Evolutionary conservation across 2,329 filamentous ascomycete genomes (phyloP).

Genomic region (Exophiala xenobiotica): DNA sequence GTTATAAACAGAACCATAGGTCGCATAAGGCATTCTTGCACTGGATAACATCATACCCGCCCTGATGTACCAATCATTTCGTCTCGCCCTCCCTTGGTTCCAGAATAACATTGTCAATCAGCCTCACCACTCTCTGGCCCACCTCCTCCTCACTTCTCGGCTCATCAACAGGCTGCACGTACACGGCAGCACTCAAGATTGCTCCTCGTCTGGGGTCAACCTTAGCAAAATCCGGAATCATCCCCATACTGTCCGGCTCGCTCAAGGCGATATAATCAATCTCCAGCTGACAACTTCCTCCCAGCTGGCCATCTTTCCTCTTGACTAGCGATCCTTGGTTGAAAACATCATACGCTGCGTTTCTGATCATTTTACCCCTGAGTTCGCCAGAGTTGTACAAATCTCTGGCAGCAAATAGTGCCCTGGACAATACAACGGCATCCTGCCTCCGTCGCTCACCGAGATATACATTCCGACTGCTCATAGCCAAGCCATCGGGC

Average conservation of each 20-base stretch:
- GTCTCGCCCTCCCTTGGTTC: slow-evolving; percentile 34
- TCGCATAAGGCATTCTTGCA: too few relatives aligned
- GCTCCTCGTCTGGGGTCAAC: slow-evolving; percentile 72
- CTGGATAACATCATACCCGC: too few relatives aligned
- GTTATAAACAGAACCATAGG: too few relatives aligned
- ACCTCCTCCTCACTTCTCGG: slow-evolving; percentile 73
- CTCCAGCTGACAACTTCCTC: slow-evolving; percentile 57
- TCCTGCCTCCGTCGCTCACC: slow-evolving; percentile 69
- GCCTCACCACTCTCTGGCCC: slow-evolving; percentile 71
- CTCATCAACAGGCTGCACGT: slow-evolving; percentile 79
- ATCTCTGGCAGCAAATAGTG: slow-evolving; percentile 68
- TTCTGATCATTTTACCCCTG: slow-evolving; percentile 66
- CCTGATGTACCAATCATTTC: too few relatives aligned
- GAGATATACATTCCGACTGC: slow-evolving; percentile 90
- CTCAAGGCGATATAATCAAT: slow-evolving; percentile 91
- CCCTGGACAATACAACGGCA: slow-evolving; percentile 69
- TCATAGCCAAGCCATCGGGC: slow-evolving; percentile 79
- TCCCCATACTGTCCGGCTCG: slow-evolving; percentile 80
- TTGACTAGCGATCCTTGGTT: slow-evolving; percentile 40
- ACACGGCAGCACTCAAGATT: slow-evolving; percentile 85
- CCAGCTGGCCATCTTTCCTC: slow-evolving; percentile 23
- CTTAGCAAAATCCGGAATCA: slow-evolving; percentile 71
- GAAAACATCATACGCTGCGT: slow-evolving; percentile 64
- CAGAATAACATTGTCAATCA: slow-evolving; percentile 92
- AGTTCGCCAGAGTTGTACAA: slow-evolving; percentile 58